Evolutionary conservation across 352 stramenopile species (phyloP), one percentile per base, ranked within the genome.

Genomic region (Pythium brachiatum): DNA sequence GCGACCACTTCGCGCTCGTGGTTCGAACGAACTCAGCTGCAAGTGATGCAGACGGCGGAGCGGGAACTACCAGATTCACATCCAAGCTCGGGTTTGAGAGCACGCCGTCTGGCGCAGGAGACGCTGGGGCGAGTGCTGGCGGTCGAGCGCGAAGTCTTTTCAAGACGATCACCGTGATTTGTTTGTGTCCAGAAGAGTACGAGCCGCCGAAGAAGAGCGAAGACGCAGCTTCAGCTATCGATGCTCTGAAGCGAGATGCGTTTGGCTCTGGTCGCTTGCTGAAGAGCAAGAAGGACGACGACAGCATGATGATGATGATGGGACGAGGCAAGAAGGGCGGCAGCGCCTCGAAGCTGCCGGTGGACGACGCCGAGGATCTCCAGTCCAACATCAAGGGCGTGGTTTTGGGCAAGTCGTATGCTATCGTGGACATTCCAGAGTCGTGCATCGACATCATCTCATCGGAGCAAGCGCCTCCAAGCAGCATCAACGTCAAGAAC

Each of bases 371-470:
- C 27, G 75, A 88, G 64, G 76, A 87, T 46, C 77, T 93, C 6
- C 62, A 66, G 53, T 76, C 78, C 2, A 83, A 83, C 34, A 73
- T 74, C 9, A 88, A 63, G n/a, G 81, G 68, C 3, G 75, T 73
- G 60, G 52, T 95, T 2, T 29, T 93, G 29, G 86, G 86, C 55
- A 83, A 66, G 59, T 78, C 75, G 25, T 93, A 90, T 48, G 79
- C 78, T 1, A 77, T 95, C 12, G 36, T 93, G 21, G 81, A 91
- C 44, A 75, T 95, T 2, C 83, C 83, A n/a, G 83, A 92, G 63
- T 84, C 82, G 39, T 93, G 83, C 52, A 66, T 95, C 20, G 81
- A 91, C 20, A 76, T 82, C 26, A 64, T 95, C 7, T 89, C 83
- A 26, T 79, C 64, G 0, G 26, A 79, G 16, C 61, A 76, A 25